Evolutionary conservation across 2,329 filamentous ascomycete genomes (phyloP).

Genomic region (Monosporascus sp.): DNA sequence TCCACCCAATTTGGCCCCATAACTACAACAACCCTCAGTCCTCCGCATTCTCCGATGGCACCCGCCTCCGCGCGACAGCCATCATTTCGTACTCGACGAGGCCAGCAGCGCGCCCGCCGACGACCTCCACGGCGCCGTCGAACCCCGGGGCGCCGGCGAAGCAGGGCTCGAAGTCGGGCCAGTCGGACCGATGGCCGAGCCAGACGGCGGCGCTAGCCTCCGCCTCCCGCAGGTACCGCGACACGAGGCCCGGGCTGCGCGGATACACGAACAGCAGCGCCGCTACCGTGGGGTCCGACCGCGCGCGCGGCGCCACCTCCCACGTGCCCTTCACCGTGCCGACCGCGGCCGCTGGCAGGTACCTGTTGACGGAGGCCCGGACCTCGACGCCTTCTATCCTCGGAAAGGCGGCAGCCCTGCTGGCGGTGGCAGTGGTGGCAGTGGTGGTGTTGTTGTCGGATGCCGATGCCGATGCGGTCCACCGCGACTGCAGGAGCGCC

Average conservation of each 20-base stretch:
- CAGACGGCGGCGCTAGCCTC: neutral
- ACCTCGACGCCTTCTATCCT: neutral
- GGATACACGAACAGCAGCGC: neutral
- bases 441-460: neutral
- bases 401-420: neutral
- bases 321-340: neutral
- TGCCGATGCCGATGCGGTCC: neutral
- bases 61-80: neutral
- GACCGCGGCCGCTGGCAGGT: neutral
- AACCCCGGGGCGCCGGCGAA: neutral
- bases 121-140: neutral
- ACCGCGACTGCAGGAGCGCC: conserved; percentile 14
- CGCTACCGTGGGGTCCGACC: neutral
- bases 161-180: neutral
- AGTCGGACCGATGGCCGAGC: neutral
- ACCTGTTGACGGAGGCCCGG: neutral
- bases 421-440: neutral
- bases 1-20: no score
- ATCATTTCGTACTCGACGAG: neutral
- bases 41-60: no score
- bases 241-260: neutral
- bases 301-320: neutral
- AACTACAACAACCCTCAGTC: no score
- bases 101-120: neutral
- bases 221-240: neutral